Base-by-base conservation (phyloP, 2,329 filamentous ascomycete genomes). In the Trichoderma endophyticum region DNA sequence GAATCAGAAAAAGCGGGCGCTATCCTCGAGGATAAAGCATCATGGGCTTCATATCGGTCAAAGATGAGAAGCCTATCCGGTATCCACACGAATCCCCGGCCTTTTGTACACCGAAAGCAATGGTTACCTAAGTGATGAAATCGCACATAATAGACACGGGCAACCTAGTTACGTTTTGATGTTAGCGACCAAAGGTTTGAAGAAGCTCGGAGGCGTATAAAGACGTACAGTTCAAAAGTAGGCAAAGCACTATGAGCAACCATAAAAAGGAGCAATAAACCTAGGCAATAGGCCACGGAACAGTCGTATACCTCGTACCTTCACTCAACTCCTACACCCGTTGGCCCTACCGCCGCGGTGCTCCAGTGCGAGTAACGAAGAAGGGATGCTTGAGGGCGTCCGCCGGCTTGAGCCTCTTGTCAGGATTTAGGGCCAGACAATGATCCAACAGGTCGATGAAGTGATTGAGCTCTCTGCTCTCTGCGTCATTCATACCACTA, bases 301-400 rank as follows among this genome's bases (percentile, higher is more conserved):
- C 34, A 57, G 15, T 43, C 21, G 6, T 8, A 39, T 30, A n/a
- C 51, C 24, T 43, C 54, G 1, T 15, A 18, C 12, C 21, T 43
- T 28, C 39, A 28, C 18, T 28, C 57, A 39, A 6, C 2, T 2
- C 5, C 43, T 61, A 70, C 21, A 54, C 39, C 57, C 39, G 39
- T 21, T 54, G 30, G 39, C 30, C 39, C 57, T 70, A 79, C 67
- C 77, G 75, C 61, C 78, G 77, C 39, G 77, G 71, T 32, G 74
- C 62, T 48, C 77, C 77, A 61, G 77, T 71, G 70, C 73, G 76
- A 28, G 86, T 83, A 30, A 83, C 84, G 77, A 98, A 94, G 82
- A 98, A 98, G 1, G 93, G 93, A 84, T 98, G 95, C 78, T 90
- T 91, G 77, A 98, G 84, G 63, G 96, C 96, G 78, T 98, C 95